A percentile compares a stretch with the other conserved stretches of the same genome.
These are phyloP conservation scores for Asclepias syriaca DNA, from an alignment of 257 asterid species.

Conservation along the genomic window DNA sequence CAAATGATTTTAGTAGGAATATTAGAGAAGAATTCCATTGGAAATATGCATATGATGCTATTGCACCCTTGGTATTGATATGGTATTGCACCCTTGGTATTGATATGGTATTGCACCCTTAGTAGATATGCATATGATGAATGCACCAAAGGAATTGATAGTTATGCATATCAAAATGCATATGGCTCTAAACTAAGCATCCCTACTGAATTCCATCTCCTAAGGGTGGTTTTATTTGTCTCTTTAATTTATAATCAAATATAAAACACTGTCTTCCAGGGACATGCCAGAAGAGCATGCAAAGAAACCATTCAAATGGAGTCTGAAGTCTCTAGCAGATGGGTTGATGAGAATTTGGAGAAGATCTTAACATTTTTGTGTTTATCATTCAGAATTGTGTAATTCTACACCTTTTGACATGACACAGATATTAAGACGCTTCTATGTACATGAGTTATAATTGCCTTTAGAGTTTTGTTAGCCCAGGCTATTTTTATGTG, in stretches of 20 bases:
- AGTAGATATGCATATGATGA: background rate
- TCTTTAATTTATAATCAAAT: background rate
- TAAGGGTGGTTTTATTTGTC: background rate
- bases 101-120: background rate
- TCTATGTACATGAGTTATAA: background rate
- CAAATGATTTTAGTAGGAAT: background rate
- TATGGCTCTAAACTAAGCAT: background rate
- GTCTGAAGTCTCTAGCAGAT: conserved; percentile 67
- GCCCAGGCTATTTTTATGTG: background rate
- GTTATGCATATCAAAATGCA: background rate
- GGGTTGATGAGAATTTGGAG: conserved; percentile 60
- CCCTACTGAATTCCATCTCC: background rate
- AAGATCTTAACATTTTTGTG: conserved; percentile 24
- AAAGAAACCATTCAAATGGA: conserved; percentile 54
- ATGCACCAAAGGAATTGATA: background rate
- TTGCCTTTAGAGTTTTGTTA: background rate
- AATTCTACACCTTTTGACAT: background rate
- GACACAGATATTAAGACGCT: background rate
- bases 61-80: background rate
- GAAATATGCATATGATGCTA: background rate
- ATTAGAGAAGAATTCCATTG: background rate
- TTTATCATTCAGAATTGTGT: background rate
- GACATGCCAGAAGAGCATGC: conserved; percentile 32
- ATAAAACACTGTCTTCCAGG: conserved; percentile 28
- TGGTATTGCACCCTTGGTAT: background rate